These are phyloP conservation scores for Emydomyces testavorans DNA, from an alignment of 2,329 filamentous ascomycete species.

Conservation along the genomic window DNA sequence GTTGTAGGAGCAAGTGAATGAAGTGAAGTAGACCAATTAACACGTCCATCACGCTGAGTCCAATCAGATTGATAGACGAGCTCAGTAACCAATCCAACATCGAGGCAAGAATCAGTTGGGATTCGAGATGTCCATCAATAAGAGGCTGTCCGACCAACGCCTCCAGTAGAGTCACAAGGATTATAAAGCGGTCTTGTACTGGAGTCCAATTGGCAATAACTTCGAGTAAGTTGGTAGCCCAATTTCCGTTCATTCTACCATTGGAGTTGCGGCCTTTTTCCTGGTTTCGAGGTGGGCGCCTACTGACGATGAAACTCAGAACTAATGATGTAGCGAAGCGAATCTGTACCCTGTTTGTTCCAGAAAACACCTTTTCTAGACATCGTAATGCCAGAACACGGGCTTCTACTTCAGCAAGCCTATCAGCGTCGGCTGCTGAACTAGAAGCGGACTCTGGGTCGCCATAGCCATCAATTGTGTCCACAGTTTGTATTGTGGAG, in stretches of 20 bases:
- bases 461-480: constrained; percentile 54
- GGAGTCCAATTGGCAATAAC: constrained; percentile 77
- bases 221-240: constrained; percentile 73
- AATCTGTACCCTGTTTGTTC: constrained; percentile 69
- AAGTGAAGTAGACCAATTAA: constrained; percentile 75
- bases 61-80: constrained; percentile 86
- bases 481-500: constrained; percentile 62
- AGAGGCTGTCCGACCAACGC: constrained; percentile 57
- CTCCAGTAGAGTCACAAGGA: constrained; percentile 72
- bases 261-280: constrained; percentile 31
- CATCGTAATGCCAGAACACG: constrained; percentile 75
- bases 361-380: constrained; percentile 70
- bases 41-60: constrained; percentile 91
- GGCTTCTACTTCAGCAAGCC: constrained; percentile 77
- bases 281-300: constrained; percentile 46
- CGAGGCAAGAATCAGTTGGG: constrained; percentile 62
- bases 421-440: constrained; percentile 77
- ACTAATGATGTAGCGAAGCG: constrained; percentile 62
- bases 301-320: constrained; percentile 56
- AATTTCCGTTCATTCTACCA: constrained; percentile 47
- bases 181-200: constrained; percentile 86
- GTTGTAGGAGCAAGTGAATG: constrained; percentile 63
- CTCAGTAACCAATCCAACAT: constrained; percentile 73
- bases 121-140: constrained; percentile 57
- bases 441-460: constrained; percentile 52